Evolutionary conservation across 1,139 yeast species (phyloP).

Genomic region (Yamadazyma conglobata): DNA sequence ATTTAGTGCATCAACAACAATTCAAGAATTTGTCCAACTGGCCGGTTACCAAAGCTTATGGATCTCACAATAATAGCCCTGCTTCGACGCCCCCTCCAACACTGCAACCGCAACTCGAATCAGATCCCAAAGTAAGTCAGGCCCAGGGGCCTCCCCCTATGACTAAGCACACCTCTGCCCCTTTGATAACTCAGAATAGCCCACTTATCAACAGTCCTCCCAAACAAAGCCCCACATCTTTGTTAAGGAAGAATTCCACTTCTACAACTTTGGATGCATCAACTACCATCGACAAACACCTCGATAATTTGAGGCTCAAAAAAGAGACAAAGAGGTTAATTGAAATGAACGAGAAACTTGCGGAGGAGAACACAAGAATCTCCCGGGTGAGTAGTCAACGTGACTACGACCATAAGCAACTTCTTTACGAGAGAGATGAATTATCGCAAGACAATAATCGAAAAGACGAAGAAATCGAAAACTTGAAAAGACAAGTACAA

Average conservation of each 20-base stretch:
- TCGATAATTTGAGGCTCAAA: slow-evolving; percentile 39
- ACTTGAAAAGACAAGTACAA: slow-evolving; percentile 16
- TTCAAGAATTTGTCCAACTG: slow-evolving; percentile 55
- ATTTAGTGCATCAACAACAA: slow-evolving; percentile 62
- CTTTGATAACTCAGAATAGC: slow-evolving; percentile 1
- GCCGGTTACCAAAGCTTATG: slow-evolving; percentile 38
- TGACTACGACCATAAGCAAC: slow-evolving; percentile 6
- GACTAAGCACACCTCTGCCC: slow-evolving; percentile 2
- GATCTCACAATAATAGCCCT: slow-evolving; percentile 6
- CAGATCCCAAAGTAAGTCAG: not conserved
- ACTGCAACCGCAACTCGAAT: slow-evolving; percentile 1
- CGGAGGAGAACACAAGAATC: slow-evolving; percentile 10
- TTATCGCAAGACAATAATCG: slow-evolving; percentile 24
- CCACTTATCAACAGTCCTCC: not conserved
- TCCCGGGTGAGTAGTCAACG: slow-evolving; percentile 5
- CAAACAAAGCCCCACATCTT: slow-evolving; percentile 13
- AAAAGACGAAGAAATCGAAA: slow-evolving; percentile 11
- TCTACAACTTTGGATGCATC: slow-evolving; percentile 30
- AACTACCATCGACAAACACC: slow-evolving; percentile 39
- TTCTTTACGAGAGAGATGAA: slow-evolving; percentile 4
- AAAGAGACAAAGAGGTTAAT: slow-evolving; percentile 25
- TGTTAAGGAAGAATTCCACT: slow-evolving; percentile 12
- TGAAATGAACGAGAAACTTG: no score
- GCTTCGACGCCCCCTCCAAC: slow-evolving; percentile 7
- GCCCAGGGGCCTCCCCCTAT: slow-evolving; percentile 1